Evolutionary conservation across 1,284 basidiomycete genomes (phyloP), one percentile per base, ranked within the genome.

Genomic region (Takashimella tepidaria): DNA sequence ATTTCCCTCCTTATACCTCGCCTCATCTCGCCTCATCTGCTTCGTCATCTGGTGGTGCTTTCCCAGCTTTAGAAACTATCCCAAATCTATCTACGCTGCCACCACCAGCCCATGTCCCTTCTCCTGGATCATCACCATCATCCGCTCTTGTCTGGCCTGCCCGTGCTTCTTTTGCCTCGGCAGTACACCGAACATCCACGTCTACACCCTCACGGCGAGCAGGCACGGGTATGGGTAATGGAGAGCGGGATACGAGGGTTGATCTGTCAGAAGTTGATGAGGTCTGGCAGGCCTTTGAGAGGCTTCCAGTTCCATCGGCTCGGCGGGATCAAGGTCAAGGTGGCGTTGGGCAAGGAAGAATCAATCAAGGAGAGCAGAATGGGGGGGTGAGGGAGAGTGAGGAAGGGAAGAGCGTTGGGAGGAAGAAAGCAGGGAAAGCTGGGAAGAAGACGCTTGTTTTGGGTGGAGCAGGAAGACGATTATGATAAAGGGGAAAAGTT

Each of bases 111-210:
- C 8, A 8, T 37, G 31, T 8, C 31, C 31, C 31, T 16, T 37
- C 31, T 8, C 31, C 31, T 37, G 8, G 10, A 16, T 37, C 31
- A 8, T 37, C 31, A 16, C 31, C 31, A 8, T 37, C 57, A 40
- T 40, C 50, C 45, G 43, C 31, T 8, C 31, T 16, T 37, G 31
- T 16, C 10, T 37, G 31, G 31, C 31, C 31, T 16, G 31, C 31
- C 8, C 31, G 31, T 37, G 31, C 31, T 16, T 8, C 10, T 16
- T 37, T 37, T 70, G 88, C 87, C 19, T 84, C 85, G 20, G 84
- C 87, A 0, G 45, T 45, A 48, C 21, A 13, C n/a, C 46, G 23
- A 19, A 25, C 12, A 57, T 48, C 46, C 51, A 45, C 56, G 5
- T 45, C 51, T 1, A 54, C 56, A 19, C 46, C 52, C 4, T n/a